A percentile compares a stretch with the other conserved stretches of the same genome.
phyloP scores from a whole-genome alignment of 2,329 filamentous ascomycete genomes.

The Neurospora crassa region DNA sequence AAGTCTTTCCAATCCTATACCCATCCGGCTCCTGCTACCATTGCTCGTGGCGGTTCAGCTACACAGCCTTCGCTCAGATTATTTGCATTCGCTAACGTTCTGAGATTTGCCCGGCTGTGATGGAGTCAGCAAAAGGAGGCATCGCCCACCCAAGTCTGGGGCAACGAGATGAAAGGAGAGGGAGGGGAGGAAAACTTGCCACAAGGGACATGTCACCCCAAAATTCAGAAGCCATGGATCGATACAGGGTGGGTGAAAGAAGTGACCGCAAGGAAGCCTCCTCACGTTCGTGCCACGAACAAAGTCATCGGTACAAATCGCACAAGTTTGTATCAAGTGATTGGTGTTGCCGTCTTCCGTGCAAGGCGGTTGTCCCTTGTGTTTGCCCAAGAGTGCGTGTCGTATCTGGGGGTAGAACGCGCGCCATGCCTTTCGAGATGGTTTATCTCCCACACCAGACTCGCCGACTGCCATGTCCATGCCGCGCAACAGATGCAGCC shows the following conservation, averaged over 20 bases:
- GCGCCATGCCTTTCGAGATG: not conserved
- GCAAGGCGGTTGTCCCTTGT: not conserved
- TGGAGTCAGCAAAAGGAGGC: not conserved
- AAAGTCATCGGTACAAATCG: conserved; percentile 58
- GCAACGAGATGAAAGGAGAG: conserved; percentile 14
- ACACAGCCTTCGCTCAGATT: not conserved
- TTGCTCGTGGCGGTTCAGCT: not conserved
- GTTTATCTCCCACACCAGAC: not conserved
- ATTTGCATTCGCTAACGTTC: not conserved
- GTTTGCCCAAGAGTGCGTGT: not conserved
- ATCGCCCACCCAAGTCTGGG: conserved; percentile 4
- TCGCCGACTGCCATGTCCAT: not conserved
- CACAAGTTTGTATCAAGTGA: conserved; percentile 29
- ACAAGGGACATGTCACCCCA: conserved; percentile 53
- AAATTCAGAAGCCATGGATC: conserved; percentile 57
- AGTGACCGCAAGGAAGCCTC: conserved; percentile 51
- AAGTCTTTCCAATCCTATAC: not conserved
- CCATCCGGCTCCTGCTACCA: not conserved
- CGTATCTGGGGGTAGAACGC: not conserved
- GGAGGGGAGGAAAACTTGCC: conserved; percentile 34
- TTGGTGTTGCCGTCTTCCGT: not conserved
- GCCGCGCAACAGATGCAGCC: not conserved
- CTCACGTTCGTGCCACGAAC: conserved; percentile 49
- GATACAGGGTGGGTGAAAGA: conserved; percentile 53
- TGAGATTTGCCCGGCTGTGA: not conserved